Evolutionary conservation across 208 protist species (phyloP).

Genomic region (Trypanosoma melophagium): DNA sequence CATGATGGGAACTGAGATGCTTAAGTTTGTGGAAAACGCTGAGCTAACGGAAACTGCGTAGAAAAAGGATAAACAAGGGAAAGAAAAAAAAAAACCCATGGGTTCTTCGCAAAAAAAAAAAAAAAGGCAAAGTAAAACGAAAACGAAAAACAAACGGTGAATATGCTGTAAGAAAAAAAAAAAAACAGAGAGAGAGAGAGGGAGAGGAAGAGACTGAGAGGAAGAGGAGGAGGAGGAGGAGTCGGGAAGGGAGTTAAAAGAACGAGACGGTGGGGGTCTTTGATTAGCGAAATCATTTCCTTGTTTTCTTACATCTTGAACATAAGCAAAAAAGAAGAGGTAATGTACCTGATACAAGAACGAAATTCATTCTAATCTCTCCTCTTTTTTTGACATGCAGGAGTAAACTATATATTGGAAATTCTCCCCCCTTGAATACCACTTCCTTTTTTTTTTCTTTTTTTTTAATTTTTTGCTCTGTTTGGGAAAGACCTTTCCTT

Average conservation of each 20-base stretch:
- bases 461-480: neutral
- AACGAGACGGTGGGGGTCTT: no score
- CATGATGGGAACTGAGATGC: slow-evolving; percentile 85
- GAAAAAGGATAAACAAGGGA: slow-evolving; percentile 26
- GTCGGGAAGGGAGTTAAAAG: neutral
- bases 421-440: neutral
- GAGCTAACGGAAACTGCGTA: slow-evolving; percentile 20
- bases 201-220: slow-evolving; percentile 3
- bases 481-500: no score
- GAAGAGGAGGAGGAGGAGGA: neutral
- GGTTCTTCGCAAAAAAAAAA: neutral
- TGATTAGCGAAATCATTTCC: neutral
- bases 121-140: no score
- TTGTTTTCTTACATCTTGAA: neutral
- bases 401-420: neutral
- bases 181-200: neutral
- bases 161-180: neutral
- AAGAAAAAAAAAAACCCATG: neutral
- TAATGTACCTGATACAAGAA: neutral
- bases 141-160: neutral
- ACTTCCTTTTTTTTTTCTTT: slow-evolving; percentile 3
- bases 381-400: neutral
- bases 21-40: slow-evolving; percentile 55
- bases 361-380: neutral
- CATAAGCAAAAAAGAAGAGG: neutral